Conservation (phyloP, 2,329 filamentous ascomycete genomes). For the Monilinia vaccinii-corymbosi region DNA sequence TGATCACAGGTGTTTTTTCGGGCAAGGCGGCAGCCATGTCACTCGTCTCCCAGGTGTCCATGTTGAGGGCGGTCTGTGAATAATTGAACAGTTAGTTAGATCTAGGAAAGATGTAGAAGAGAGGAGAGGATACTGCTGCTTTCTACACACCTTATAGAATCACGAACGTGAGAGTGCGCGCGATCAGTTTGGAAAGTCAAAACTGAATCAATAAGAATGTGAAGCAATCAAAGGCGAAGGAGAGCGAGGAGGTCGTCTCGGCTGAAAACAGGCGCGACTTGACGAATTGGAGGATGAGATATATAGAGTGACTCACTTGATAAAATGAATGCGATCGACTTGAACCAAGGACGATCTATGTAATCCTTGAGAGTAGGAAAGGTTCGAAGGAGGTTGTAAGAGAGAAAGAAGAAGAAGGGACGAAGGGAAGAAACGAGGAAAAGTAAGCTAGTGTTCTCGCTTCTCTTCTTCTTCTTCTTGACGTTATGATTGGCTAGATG, state of each 20-base stretch:
- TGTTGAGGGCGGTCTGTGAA: constrained; percentile 5
- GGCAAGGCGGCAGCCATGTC: constrained; percentile 31
- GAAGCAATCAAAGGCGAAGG: neutral
- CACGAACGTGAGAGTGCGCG: neutral
- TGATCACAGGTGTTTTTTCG: constrained; percentile 4
- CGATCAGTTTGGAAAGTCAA: neutral
- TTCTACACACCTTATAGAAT: neutral
- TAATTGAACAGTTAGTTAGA: neutral
- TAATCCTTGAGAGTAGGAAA: too few species aligned
- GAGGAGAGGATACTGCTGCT: neutral
- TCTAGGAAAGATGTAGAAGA: neutral
- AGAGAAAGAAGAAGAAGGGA: neutral
- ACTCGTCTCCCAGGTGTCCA: constrained; percentile 21
- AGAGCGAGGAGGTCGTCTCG: neutral
- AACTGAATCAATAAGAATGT: neutral
- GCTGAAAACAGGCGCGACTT: neutral
- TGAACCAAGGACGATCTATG: neutral
- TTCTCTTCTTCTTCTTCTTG: neutral
- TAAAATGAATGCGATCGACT: neutral
- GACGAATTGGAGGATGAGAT: neutral
- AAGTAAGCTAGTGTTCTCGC: neutral
- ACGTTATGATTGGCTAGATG: neutral
- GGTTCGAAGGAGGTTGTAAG: neutral
- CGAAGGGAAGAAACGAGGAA: neutral
- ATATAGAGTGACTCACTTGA: neutral